Evolutionary conservation across 75 land plant genomes (phyloP).

Genomic region (Selaginella tamariscina): DNA sequence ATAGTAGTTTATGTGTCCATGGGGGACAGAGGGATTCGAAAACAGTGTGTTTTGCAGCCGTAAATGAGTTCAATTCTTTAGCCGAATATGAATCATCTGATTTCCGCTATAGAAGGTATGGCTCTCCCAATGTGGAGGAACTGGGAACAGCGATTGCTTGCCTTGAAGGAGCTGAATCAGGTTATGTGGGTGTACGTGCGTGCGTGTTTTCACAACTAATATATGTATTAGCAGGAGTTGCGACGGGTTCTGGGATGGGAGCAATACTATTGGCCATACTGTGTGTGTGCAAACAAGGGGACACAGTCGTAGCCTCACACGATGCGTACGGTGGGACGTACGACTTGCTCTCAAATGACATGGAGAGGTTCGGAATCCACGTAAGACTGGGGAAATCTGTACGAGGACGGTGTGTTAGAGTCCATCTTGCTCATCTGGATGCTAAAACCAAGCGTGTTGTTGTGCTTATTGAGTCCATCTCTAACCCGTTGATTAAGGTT

Average conservation of each 20-base stretch:
- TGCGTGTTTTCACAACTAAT: neutral
- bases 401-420: too few species aligned
- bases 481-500: conserved; percentile 25
- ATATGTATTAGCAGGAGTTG: conserved; percentile 18
- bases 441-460: conserved; percentile 1
- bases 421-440: conserved; percentile 11
- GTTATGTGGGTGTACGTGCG: neutral
- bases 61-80: conserved; percentile 17
- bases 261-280: conserved; percentile 23
- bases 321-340: conserved; percentile 23
- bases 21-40: too few species aligned
- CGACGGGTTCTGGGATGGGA: conserved; percentile 25
- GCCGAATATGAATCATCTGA: neutral
- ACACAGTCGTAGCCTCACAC: conserved; percentile 12
- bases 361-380: conserved; percentile 18
- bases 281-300: conserved; percentile 22
- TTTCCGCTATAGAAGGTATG: conserved; percentile 18
- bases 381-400: conserved; percentile 5
- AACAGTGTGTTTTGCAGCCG: conserved; percentile 23
- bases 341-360: conserved; percentile 17
- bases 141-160: conserved; percentile 17
- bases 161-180: conserved; percentile 21
- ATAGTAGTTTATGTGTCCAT: too few species aligned
- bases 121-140: conserved; percentile 22
- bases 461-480: conserved; percentile 23